Base-by-base conservation (phyloP, 345 rosid genomes). In the Cardamine chenopodiifolia region DNA sequence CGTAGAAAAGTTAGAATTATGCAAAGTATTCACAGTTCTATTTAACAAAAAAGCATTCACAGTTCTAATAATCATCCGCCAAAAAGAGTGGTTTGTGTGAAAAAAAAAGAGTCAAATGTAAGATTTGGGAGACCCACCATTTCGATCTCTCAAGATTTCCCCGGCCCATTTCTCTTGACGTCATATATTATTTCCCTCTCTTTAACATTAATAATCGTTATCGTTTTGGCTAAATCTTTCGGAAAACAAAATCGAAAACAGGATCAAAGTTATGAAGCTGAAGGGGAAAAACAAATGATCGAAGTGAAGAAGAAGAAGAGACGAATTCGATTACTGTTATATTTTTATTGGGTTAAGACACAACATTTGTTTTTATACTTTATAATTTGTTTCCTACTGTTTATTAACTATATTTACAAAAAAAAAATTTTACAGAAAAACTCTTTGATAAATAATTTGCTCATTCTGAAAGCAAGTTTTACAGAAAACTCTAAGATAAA, bases 121-220 rank as follows among this genome's bases (percentile, higher is more conserved):
- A 69, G 79, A 76, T 76, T 62, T 70, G 80, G 70, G 71, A 62
- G 80, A 69, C 80, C 79, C 80, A 76, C 80, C 70, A 40, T 26
- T 69, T 32, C 31, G 2, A 62, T 62, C 50, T 20, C 74, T 76
- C 25, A 62, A 70, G 80, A 76, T 76, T 76, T 76, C 25, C 69
- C 31, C 57, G 64, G 7, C 70, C 75, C 75, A 62, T 61, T 65
- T 62, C 70, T 68, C 37, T 68, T 34, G 65, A 76, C 64, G 53
- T 76, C 48, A 53, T 68, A 39, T 54, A 53, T 39, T 68, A 50
- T 75, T 59, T 67, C 47, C 18, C 13, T 50, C 53, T 68, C 37
- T 8, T 54, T 40, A 22, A 44, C 74, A 40, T 75, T 60, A 48
- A 50, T 60, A 39, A 68, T 40, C 28, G 60, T 61, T 75, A 40